phyloP scores from a whole-genome alignment of 352 stramenopile genomes.

The Phytopythium ostracodes region DNA sequence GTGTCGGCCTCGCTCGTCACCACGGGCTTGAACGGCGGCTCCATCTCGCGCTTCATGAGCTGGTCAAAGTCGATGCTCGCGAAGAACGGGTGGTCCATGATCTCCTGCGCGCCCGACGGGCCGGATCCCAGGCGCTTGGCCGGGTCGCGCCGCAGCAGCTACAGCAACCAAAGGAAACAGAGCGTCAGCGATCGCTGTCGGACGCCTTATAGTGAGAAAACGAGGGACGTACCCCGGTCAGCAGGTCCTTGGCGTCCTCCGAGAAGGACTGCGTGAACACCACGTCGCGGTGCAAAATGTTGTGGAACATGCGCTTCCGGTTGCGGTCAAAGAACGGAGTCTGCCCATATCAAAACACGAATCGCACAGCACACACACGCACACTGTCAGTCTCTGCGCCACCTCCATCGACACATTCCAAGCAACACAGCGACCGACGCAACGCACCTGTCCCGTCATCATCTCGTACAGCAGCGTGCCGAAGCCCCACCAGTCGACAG shows the following conservation, averaged over 20 bases:
- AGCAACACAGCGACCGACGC: not conserved
- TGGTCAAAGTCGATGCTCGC: conserved; percentile 84
- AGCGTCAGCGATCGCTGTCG: not conserved
- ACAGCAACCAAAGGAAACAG: not conserved
- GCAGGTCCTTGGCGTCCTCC: conserved; percentile 82
- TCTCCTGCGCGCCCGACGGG: conserved; percentile 81
- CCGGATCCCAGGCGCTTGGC: conserved; percentile 79
- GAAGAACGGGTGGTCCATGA: conserved; percentile 89
- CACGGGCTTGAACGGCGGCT: conserved; percentile 84
- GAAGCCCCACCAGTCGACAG: conserved; percentile 94
- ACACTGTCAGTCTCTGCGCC: not conserved
- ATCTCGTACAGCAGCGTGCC: conserved; percentile 94
- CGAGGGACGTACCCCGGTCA: conserved; percentile 43
- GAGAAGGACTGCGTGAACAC: conserved; percentile 86
- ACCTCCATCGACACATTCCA: no score
- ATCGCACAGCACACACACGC: no score
- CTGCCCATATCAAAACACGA: conserved; percentile 18
- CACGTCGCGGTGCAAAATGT: conserved; percentile 88
- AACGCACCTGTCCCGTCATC: conserved; percentile 78
- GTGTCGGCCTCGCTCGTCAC: conserved; percentile 81
- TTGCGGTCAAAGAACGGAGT: conserved; percentile 96
- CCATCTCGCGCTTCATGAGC: conserved; percentile 75
- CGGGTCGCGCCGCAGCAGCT: conserved; percentile 80
- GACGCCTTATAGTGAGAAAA: not conserved
- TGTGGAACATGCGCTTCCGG: conserved; percentile 94